Evolutionary conservation across 2,329 filamentous ascomycete species (phyloP).

Genomic region (Fusarium virguliforme): DNA sequence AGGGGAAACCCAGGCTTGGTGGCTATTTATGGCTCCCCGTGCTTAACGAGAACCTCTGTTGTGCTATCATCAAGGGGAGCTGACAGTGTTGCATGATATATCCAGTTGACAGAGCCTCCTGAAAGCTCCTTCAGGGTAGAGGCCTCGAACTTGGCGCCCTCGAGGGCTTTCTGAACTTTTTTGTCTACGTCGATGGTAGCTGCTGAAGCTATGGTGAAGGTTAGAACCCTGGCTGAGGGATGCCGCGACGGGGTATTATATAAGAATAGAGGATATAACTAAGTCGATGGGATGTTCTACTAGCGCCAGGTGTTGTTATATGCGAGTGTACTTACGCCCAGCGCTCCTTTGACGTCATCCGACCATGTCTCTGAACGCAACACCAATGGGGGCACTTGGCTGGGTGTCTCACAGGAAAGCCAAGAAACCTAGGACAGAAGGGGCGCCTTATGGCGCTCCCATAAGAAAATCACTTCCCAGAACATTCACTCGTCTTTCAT

Average conservation of each 20-base stretch:
- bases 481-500: no score
- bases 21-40: slow-evolving; percentile 17
- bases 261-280: neutral
- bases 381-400: neutral
- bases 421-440: slow-evolving; percentile 1
- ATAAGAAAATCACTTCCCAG: neutral
- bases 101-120: slow-evolving; percentile 26
- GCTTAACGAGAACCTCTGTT: slow-evolving; percentile 16
- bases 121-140: neutral
- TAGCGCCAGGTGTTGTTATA: no score
- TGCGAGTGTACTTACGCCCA: slow-evolving; percentile 2
- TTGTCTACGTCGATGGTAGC: slow-evolving; percentile 4
- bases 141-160: slow-evolving; percentile 9
- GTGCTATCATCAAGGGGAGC: slow-evolving; percentile 2
- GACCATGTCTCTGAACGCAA: neutral
- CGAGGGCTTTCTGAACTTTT: slow-evolving; percentile 12
- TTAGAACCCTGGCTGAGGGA: neutral
- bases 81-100: slow-evolving; percentile 1
- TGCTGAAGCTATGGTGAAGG: neutral
- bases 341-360: slow-evolving; percentile 16
- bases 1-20: slow-evolving; percentile 21
- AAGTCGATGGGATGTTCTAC: no score
- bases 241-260: neutral
- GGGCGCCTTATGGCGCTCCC: neutral
- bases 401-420: neutral